A percentile compares a stretch with the other conserved stretches of the same genome.
Evolutionary conservation across 2,329 filamentous ascomycete species (phyloP).

Genomic region (Sporothrix luriei): DNA sequence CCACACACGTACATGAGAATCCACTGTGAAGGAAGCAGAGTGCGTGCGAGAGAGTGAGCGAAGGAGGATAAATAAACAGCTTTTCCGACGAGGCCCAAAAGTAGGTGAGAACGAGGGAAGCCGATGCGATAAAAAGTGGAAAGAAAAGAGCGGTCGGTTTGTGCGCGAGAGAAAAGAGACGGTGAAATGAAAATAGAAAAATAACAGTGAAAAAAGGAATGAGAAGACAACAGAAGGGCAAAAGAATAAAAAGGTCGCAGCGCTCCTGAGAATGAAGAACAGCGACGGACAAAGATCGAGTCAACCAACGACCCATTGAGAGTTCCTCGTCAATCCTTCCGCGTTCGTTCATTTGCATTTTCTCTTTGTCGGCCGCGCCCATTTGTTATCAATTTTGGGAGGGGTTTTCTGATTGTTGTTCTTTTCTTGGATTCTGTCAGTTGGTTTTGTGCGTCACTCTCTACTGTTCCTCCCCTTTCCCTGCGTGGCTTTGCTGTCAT

Average conservation of each 20-base stretch:
- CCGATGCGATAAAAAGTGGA: conserved; percentile 12
- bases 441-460: neutral
- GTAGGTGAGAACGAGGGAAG: conserved; percentile 19
- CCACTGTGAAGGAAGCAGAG: conserved; percentile 4
- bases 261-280: too few species aligned
- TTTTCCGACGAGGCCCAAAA: conserved; percentile 15
- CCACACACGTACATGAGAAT: too few species aligned
- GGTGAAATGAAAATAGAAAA: neutral
- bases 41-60: conserved; percentile 11
- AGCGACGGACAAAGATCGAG: neutral
- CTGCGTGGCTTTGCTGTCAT: neutral
- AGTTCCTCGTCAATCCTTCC: conserved; percentile 22
- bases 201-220: neutral
- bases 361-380: conserved; percentile 15
- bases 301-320: neutral
- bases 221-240: conserved; percentile 15
- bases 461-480: neutral
- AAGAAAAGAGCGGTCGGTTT: conserved; percentile 28
- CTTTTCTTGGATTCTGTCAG: neutral
- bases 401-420: neutral
- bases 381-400: neutral
- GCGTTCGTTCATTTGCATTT: conserved; percentile 25
- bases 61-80: neutral
- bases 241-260: too few species aligned
- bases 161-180: neutral